phyloP scores from a whole-genome alignment of 2,329 filamentous ascomycete species.

The Lasiodiplodia hormozganensis region DNA sequence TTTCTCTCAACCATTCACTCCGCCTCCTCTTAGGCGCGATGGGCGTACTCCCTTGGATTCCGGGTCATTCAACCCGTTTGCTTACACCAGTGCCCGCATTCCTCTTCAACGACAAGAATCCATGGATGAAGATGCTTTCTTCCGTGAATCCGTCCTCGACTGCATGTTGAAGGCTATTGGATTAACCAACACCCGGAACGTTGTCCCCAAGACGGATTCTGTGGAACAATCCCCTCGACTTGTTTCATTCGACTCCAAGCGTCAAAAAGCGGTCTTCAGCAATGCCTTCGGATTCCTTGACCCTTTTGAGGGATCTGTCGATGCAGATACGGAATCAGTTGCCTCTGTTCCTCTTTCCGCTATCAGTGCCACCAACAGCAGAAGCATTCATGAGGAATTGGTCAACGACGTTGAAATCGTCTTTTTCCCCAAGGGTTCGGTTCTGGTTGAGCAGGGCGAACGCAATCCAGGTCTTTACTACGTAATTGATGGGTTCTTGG shows the following conservation, averaged over 20 bases:
- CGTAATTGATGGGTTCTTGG: slow-evolving; percentile 94
- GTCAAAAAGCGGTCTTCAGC: slow-evolving; percentile 79
- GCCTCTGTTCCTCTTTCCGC: slow-evolving; percentile 60
- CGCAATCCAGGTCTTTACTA: slow-evolving; percentile 97
- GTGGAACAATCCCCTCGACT: slow-evolving; percentile 85
- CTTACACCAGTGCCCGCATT: slow-evolving; percentile 41
- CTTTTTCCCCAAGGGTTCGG: slow-evolving; percentile 92
- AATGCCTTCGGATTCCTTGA: slow-evolving; percentile 95
- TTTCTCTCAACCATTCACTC: slow-evolving; percentile 56
- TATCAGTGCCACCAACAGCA: slow-evolving; percentile 52
- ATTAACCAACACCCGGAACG: slow-evolving; percentile 71
- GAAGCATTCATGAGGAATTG: slow-evolving; percentile 74
- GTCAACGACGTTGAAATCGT: slow-evolving; percentile 95
- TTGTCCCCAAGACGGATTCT: slow-evolving; percentile 71
- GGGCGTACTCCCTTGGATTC: slow-evolving; percentile 54
- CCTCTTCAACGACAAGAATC: slow-evolving; percentile 76
- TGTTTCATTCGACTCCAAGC: slow-evolving; percentile 80
- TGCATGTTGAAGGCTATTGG: slow-evolving; percentile 97
- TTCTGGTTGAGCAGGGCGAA: slow-evolving; percentile 95
- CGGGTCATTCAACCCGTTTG: slow-evolving; percentile 51
- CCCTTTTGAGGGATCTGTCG: slow-evolving; percentile 75
- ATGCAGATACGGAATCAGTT: slow-evolving; percentile 87
- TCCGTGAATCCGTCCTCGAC: slow-evolving; percentile 87
- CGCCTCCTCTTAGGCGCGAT: slow-evolving; percentile 46
- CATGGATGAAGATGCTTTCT: slow-evolving; percentile 85